Percentiles rank a stretch among this genome's conserved stretches.
phyloP scores from a whole-genome alignment of 148 eudicot species.

The Rheum nobile region DNA sequence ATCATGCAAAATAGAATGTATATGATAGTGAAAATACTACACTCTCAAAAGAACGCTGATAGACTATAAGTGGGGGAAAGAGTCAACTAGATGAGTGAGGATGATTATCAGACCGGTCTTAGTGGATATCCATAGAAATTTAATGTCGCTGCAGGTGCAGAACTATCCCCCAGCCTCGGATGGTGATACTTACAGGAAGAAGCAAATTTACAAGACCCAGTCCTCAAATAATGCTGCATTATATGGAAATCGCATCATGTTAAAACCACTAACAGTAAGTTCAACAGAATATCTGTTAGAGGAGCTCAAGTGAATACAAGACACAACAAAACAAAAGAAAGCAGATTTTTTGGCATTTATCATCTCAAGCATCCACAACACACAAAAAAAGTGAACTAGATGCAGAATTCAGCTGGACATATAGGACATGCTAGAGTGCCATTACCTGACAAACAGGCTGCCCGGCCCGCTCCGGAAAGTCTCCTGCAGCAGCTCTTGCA shows the following conservation, averaged over 20 bases:
- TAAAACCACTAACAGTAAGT: neutral
- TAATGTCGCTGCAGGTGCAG: constrained; percentile 35
- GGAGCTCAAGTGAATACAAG: neutral
- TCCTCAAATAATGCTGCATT: constrained; percentile 74
- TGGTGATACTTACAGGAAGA: constrained; percentile 90
- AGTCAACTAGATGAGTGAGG: neutral
- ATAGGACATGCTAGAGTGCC: neutral
- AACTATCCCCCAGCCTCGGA: constrained; percentile 68
- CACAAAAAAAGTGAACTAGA: neutral
- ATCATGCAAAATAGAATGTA: neutral
- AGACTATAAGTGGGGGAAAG: neutral
- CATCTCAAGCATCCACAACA: neutral
- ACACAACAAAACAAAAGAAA: neutral
- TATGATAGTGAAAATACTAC: neutral
- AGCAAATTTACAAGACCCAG: constrained; percentile 89
- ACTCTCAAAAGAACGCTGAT: neutral
- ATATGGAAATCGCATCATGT: constrained; percentile 2
- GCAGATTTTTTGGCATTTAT: neutral
- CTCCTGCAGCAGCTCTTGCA: constrained; percentile 42
- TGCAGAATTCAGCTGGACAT: neutral
- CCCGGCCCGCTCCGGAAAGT: constrained; percentile 73
- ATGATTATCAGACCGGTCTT: constrained; percentile 51
- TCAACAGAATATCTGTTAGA: neutral
- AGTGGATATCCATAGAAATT: constrained; percentile 70
- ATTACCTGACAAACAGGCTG: constrained; percentile 89